Percentiles rank a stretch among this genome's conserved stretches.
Conservation (phyloP, 2,329 filamentous ascomycete genomes). For the Trichoderma sp. region DNA sequence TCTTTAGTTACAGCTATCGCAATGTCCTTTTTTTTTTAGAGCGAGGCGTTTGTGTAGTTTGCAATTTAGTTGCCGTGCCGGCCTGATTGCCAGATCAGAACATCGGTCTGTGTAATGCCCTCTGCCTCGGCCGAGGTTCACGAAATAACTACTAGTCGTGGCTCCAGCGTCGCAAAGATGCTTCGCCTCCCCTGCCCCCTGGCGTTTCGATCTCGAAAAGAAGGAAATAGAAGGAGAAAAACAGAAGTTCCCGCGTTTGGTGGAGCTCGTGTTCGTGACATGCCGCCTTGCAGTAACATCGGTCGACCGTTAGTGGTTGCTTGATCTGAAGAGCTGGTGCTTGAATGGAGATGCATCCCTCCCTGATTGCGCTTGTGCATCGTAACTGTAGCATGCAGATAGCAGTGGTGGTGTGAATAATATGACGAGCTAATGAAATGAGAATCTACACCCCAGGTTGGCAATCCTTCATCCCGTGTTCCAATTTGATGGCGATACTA, state of each 20-base stretch:
- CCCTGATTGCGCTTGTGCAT: not conserved
- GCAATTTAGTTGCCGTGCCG: not conserved
- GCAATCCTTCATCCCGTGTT: not conserved
- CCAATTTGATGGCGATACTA: not conserved
- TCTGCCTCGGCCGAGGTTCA: slow-evolving; percentile 1
- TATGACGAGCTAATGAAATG: not conserved
- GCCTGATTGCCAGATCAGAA: slow-evolving; percentile 8
- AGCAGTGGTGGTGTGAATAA: not conserved
- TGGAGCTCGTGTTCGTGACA: slow-evolving; percentile 7
- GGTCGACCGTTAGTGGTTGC: not conserved
- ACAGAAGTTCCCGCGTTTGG: slow-evolving; percentile 15
- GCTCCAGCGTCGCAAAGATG: not conserved
- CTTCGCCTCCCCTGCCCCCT: slow-evolving; percentile 3
- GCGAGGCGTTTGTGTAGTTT: not conserved
- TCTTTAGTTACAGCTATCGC: not conserved
- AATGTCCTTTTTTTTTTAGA: not conserved
- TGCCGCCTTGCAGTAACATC: not conserved
- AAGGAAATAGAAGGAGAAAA: not conserved
- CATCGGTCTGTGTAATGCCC: not conserved
- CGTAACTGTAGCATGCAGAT: not conserved
- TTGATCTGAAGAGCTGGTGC: not conserved
- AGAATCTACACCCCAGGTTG: not conserved
- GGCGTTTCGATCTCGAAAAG: slow-evolving; percentile 1
- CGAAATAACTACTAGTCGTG: not conserved
- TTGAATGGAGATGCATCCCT: not conserved